These are phyloP conservation scores for Mycena maculata DNA, from an alignment of 768 basidiomycete genomes.

Conservation along the genomic window DNA sequence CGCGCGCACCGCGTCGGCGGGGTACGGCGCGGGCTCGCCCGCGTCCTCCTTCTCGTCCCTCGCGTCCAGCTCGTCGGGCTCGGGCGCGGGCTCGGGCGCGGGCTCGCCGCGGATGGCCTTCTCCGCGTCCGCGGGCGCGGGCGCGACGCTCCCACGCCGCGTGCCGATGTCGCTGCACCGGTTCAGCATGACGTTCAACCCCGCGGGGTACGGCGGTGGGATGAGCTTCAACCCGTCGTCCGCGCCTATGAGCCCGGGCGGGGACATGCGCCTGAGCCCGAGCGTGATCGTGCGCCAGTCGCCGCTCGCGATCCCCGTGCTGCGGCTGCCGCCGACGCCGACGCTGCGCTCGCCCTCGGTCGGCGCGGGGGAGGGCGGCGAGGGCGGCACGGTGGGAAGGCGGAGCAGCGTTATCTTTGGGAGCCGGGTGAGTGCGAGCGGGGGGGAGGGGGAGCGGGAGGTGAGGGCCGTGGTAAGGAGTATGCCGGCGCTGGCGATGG, in stretches of 20 bases:
- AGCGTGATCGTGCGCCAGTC: conserved; percentile 29
- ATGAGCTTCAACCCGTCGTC: conserved; percentile 6
- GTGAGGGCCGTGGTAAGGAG: conserved; percentile 56
- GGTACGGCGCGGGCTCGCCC: conserved; percentile 3
- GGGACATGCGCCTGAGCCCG: conserved; percentile 27
- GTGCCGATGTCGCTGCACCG: conserved; percentile 24
- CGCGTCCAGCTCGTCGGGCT: background rate
- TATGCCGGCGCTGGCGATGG: conserved; percentile 66
- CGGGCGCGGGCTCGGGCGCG: background rate
- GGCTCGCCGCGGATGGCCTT: no score
- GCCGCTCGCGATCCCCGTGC: conserved; percentile 29
- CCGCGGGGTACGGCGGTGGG: background rate
- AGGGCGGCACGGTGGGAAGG: conserved; percentile 32
- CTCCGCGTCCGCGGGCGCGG: background rate
- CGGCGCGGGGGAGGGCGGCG: conserved; percentile 4
- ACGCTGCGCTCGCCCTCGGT: background rate
- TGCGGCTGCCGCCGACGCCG: conserved; percentile 6
- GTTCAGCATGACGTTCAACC: conserved; percentile 33
- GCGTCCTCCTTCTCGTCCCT: background rate
- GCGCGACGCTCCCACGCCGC: conserved; percentile 23
- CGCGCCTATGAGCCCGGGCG: conserved; percentile 2
- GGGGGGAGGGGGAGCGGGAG: conserved; percentile 35
- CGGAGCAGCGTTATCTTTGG: conserved; percentile 35
- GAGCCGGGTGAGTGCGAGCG: conserved; percentile 40
- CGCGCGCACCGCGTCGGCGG: conserved; percentile 27